Conservation (phyloP, 2,329 filamentous ascomycete genomes). For the Alternaria consortialis region DNA sequence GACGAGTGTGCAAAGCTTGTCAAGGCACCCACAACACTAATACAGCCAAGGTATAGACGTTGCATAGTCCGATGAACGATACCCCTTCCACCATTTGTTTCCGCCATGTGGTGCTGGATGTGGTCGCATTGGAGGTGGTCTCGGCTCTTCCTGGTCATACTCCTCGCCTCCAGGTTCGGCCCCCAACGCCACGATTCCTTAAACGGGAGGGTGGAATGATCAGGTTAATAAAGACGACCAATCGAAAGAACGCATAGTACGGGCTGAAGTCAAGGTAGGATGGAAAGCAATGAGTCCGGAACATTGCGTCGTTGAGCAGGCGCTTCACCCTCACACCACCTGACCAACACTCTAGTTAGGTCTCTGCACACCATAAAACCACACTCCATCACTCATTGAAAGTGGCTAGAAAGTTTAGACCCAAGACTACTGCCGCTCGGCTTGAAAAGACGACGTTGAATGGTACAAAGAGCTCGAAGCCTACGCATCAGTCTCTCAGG, state of each 20-base stretch:
- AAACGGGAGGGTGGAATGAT: not conserved
- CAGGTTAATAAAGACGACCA: not conserved
- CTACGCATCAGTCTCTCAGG: too few relatives aligned
- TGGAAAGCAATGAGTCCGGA: not conserved
- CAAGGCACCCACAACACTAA: not conserved
- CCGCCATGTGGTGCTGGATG: not conserved
- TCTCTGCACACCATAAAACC: constrained; percentile 1
- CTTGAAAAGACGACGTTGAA: constrained; percentile 11
- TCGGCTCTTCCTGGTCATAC: not conserved
- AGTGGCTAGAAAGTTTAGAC: not conserved
- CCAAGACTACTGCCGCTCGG: not conserved
- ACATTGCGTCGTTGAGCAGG: not conserved
- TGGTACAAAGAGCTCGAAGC: constrained; percentile 17
- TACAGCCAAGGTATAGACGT: not conserved
- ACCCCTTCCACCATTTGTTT: too few relatives aligned
- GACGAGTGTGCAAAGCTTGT: not conserved
- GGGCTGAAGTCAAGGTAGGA: not conserved
- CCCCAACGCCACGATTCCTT: not conserved
- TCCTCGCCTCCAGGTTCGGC: not conserved
- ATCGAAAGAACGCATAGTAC: not conserved
- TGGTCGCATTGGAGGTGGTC: not conserved
- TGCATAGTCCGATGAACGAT: not conserved
- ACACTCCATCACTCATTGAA: not conserved
- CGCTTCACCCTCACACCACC: not conserved
- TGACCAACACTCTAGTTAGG: not conserved